Conservation (phyloP, 2,329 filamentous ascomycete genomes). For the Teratosphaeria zuluensis region DNA sequence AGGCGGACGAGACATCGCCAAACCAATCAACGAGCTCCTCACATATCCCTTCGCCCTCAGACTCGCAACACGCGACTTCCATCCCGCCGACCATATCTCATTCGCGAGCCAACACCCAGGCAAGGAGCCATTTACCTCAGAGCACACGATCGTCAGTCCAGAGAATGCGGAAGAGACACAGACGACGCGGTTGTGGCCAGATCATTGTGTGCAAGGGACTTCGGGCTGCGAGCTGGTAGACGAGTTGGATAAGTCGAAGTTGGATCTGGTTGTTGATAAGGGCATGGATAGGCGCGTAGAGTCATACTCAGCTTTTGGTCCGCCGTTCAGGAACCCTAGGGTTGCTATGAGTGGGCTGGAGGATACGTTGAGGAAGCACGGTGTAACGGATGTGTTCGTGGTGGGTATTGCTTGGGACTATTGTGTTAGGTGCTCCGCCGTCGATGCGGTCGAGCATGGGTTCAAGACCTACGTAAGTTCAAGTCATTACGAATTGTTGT, state of each 20-base stretch:
- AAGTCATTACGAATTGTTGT: neutral
- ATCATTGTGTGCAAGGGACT: conserved; percentile 73
- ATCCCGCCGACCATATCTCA: conserved; percentile 73
- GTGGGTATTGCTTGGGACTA: conserved; percentile 83
- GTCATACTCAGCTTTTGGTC: conserved; percentile 89
- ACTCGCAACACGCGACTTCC: conserved; percentile 87
- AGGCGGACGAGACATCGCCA: conserved; percentile 59
- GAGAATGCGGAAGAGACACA: conserved; percentile 53
- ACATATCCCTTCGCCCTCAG: conserved; percentile 59
- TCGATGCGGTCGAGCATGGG: conserved; percentile 66
- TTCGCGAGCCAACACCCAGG: conserved; percentile 71
- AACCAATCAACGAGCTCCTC: conserved; percentile 66
- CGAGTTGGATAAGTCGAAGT: conserved; percentile 51
- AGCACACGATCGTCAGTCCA: conserved; percentile 57
- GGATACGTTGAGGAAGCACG: conserved; percentile 43
- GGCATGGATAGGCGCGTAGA: conserved; percentile 66
- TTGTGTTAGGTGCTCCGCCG: conserved; percentile 73
- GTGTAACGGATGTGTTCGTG: conserved; percentile 70
- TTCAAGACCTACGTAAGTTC: conserved; percentile 58
- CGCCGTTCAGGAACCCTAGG: conserved; percentile 58
- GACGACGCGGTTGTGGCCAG: conserved; percentile 68
- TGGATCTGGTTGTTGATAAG: conserved; percentile 68
- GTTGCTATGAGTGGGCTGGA: conserved; percentile 55
- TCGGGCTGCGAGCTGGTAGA: conserved; percentile 63
- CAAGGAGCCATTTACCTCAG: conserved; percentile 59